Evolutionary conservation across 169 alveolate species (phyloP).

Genomic region (Plasmodium gonderi): DNA sequence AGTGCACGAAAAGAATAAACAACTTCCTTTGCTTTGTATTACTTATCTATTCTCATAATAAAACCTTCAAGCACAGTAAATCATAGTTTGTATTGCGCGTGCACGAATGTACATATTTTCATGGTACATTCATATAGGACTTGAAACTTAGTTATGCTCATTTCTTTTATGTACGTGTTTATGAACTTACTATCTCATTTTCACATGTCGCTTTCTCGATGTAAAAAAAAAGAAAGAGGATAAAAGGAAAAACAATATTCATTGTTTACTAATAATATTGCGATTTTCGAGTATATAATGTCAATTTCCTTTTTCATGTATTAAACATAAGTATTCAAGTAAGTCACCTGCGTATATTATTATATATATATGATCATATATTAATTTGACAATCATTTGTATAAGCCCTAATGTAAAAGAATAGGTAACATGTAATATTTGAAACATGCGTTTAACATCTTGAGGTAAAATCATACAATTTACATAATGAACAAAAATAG

Average conservation of each 20-base stretch:
- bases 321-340: not conserved
- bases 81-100: too few species aligned
- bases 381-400: not conserved
- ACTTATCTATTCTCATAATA: not conserved
- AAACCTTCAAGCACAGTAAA: not conserved
- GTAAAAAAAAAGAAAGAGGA: conserved; percentile 31
- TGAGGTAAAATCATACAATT: not conserved
- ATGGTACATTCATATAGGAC: too few species aligned
- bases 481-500: not conserved
- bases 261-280: conserved; percentile 5
- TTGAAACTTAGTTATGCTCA: not conserved
- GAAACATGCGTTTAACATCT: not conserved
- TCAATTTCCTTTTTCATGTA: not conserved
- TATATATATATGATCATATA: not conserved
- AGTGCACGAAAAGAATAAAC: not conserved
- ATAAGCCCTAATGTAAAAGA: not conserved
- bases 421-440: not conserved
- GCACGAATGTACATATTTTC: not conserved
- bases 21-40: not conserved
- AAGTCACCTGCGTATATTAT: not conserved
- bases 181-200: conserved; percentile 46
- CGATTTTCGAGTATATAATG: not conserved
- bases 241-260: conserved; percentile 6
- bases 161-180: not conserved
- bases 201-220: conserved; percentile 28